These are phyloP conservation scores for Daldinia caldariorum DNA, from an alignment of 495 filamentous ascomycete genomes.

Conservation along the genomic window DNA sequence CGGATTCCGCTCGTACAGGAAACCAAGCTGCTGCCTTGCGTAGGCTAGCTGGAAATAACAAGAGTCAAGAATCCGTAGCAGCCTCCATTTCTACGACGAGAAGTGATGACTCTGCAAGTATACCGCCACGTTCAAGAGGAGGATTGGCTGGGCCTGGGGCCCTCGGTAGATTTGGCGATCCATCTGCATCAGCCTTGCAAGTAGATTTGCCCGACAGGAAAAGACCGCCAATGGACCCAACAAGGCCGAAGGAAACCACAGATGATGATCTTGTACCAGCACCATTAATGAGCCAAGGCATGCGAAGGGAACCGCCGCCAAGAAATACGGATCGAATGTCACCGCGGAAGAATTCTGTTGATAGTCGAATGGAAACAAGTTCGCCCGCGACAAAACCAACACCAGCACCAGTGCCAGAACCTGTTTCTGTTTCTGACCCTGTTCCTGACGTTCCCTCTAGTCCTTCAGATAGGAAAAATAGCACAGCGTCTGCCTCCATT, in stretches of 20 bases:
- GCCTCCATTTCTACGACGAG: slow-evolving; percentile 53
- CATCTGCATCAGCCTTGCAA: slow-evolving; percentile 50
- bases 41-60: slow-evolving; percentile 59
- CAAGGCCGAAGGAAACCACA: slow-evolving; percentile 50
- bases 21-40: slow-evolving; percentile 56
- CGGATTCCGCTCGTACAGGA: slow-evolving; percentile 57
- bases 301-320: slow-evolving; percentile 58
- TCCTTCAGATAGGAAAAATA: slow-evolving; percentile 35
- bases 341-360: slow-evolving; percentile 51
- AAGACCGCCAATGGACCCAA: slow-evolving; percentile 63
- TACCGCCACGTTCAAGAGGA: slow-evolving; percentile 61
- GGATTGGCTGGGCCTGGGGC: slow-evolving; percentile 53
- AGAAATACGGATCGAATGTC: slow-evolving; percentile 58
- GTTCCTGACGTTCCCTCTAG: slow-evolving; percentile 17
- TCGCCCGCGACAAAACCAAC: slow-evolving; percentile 26
- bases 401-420: slow-evolving; percentile 13
- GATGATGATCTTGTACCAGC: slow-evolving; percentile 62
- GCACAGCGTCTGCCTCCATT: slow-evolving; percentile 27
- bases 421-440: background rate
- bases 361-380: slow-evolving; percentile 30
- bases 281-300: slow-evolving; percentile 61
- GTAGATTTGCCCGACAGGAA: slow-evolving; percentile 62
- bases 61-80: slow-evolving; percentile 66
- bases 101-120: slow-evolving; percentile 58
- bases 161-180: slow-evolving; percentile 51